These are phyloP conservation scores for Megacollybia platyphylla DNA, from an alignment of 1,284 basidiomycete genomes.

Conservation along the genomic window DNA sequence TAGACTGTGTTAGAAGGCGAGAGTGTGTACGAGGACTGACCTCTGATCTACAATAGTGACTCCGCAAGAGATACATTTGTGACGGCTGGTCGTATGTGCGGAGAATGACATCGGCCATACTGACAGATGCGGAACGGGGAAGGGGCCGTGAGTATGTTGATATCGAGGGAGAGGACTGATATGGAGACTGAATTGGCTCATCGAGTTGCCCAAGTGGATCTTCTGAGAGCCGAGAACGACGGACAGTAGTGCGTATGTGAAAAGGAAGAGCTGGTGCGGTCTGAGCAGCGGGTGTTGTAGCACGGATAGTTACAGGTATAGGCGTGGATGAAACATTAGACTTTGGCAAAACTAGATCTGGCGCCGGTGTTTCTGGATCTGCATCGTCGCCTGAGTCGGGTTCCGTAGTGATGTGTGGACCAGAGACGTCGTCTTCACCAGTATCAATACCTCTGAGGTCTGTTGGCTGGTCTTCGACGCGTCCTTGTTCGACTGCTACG, in stretches of 20 bases:
- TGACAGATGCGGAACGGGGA: constrained; percentile 27
- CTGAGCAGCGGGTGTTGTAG: constrained; percentile 40
- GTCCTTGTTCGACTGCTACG: constrained; percentile 84
- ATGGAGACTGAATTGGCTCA: constrained; percentile 31
- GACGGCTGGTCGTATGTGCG: constrained; percentile 56
- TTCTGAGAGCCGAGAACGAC: constrained; percentile 45
- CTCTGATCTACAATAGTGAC: constrained; percentile 89
- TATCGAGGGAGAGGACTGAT: constrained; percentile 57
- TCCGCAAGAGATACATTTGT: constrained; percentile 67
- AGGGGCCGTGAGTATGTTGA: constrained; percentile 27
- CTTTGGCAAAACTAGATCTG: constrained; percentile 1
- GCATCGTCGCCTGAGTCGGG: neutral
- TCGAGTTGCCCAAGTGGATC: constrained; percentile 67
- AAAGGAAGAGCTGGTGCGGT: constrained; percentile 60
- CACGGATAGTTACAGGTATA: neutral
- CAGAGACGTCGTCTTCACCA: constrained; percentile 25
- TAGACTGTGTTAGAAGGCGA: constrained; percentile 8
- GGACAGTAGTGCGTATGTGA: constrained; percentile 31
- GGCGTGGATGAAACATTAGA: constrained; percentile 1
- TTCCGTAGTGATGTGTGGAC: constrained; percentile 4
- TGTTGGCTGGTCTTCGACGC: constrained; percentile 36
- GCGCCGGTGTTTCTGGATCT: constrained; percentile 1
- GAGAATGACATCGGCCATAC: constrained; percentile 39
- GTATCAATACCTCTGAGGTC: constrained; percentile 36
- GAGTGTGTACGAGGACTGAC: constrained; percentile 23